Evolutionary conservation across 108 stramenopile species (phyloP), one percentile per base, ranked within the genome.

Genomic region (Discostella pseudostelligera): DNA sequence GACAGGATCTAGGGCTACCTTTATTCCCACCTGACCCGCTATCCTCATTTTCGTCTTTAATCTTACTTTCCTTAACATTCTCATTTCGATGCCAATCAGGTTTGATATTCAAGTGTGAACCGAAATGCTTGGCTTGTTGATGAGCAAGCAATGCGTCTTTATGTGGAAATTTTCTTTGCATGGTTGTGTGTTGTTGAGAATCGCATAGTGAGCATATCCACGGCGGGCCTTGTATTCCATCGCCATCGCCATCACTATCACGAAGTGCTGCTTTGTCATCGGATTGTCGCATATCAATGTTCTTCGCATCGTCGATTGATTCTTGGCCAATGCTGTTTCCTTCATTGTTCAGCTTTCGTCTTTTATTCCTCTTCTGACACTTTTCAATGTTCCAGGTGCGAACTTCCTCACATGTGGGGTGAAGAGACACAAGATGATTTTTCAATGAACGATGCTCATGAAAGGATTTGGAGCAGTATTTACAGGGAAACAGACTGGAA

Each of bases 91-190:
- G 76, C 89, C 92, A 90, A 58, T 86, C 87, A 10, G 92, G 92
- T 35, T 72, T 69, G 35, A 90, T 87, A 8, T 77, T 65, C 11
- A 62, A 55, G 55, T 94, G 84, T 7, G 67, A 40, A 13, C 81
- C 92, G 20, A 59, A 66, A 61, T 94, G 92, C 51, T 88, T 90
- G 45, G 89, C 89, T 22, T 71, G 53, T 8, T 79, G 61, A 58
- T 94, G 92, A 51, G 83, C 86, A 11, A 75, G 21, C 46, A 90
- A 67, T 17, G 84, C 87, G 61, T 84, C 74, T 22, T 51, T 50
- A 46, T 82, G 79, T 29, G 73, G 62, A 74, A 90, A 90, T 49
- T 26, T 61, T 57, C 86, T 73, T 35, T 45, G 50, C 49, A 45
- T 20, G 21, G 45, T 25, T 13, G 28, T 53, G 36, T 29, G 55